Evolutionary conservation across 179 eudicot species (phyloP), one percentile per base, ranked within the genome.

Genomic region (Beta macrorhiza): DNA sequence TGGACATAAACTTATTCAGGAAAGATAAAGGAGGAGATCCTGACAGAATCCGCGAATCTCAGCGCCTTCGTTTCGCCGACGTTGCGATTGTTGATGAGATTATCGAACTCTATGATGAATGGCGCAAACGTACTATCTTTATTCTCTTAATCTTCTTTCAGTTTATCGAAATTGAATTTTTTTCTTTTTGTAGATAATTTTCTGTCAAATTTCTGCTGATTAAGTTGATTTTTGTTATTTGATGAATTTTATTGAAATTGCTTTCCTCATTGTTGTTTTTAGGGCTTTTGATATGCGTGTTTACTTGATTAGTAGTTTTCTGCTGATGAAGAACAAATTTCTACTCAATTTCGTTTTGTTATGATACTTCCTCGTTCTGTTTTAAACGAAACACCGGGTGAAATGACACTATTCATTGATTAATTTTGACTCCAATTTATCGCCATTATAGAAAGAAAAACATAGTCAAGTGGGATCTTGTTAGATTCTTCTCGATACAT

Each of bases 11-110:
- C 70, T 87, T 94, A 7, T 92, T 92, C 79, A 80, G 95, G 29
- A 91, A 74, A 76, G 97, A 93, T 52, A 93, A 93, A 85, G 98
- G 97, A 3, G 85, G 88, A 14, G 87, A 93, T 75, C 98, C 97
- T 10, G 94, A 94, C 49, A 76, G 87, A 57, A 89, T 94, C 56
- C 90, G 98, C 37, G 95, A 91, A 57, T 94, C 97, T 8, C 93
- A 89, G 79, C 94, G 97, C 57, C 92, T 94, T 12, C 92, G 98
- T 20, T 91, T 81, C 58, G 91, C 93, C 25, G 87, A 87, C 61
- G 93, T 89, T 47, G 91, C 82, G 67, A 84, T 94, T 42, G 97
- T 94, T 15, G 93, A 92, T 20, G 88, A 93, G 37, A 88, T 94
- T 75, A 91, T 94, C 71, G 79, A 14, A n/a, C 92, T 94, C 13